Conservation (phyloP, 2,329 filamentous ascomycete genomes). For the Diplocarpon mali region DNA sequence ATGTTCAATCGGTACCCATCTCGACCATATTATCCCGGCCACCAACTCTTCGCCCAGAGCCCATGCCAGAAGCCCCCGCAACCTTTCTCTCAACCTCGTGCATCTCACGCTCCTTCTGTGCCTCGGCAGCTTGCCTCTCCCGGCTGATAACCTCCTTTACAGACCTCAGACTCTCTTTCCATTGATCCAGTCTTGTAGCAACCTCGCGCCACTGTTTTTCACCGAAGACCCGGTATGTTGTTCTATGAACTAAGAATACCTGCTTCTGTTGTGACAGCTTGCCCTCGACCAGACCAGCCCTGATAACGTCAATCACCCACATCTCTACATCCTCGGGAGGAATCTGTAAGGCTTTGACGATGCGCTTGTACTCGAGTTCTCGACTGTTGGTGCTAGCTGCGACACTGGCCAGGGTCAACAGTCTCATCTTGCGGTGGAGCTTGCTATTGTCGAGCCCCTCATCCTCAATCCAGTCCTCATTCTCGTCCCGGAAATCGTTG, state of each 20-base stretch:
- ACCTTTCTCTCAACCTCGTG: constrained; percentile 59
- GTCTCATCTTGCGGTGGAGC: constrained; percentile 89
- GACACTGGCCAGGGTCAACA: constrained; percentile 84
- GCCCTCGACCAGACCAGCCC: constrained; percentile 88
- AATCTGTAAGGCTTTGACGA: constrained; percentile 76
- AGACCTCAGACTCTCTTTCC: constrained; percentile 69
- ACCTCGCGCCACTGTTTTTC: constrained; percentile 98
- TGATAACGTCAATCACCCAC: constrained; percentile 98
- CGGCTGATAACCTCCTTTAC: constrained; percentile 69
- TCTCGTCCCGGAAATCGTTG: constrained; percentile 88
- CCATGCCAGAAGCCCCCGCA: constrained; percentile 27
- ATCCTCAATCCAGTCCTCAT: constrained; percentile 73
- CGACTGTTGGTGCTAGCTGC: constrained; percentile 74
- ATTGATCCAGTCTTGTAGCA: constrained; percentile 79
- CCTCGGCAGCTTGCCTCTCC: constrained; percentile 70
- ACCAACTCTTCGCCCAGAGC: constrained; percentile 33
- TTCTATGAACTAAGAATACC: constrained; percentile 90
- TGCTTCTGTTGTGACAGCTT: constrained; percentile 88
- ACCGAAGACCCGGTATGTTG: constrained; percentile 92
- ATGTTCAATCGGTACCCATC: constrained; percentile 27
- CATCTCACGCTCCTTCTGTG: constrained; percentile 66
- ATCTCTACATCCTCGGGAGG: constrained; percentile 79
- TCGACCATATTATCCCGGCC: constrained; percentile 27
- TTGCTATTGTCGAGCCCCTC: constrained; percentile 60
- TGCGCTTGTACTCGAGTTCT: constrained; percentile 78